A percentile compares a stretch with the other conserved stretches of the same genome.
Conservation (phyloP, 2,329 filamentous ascomycete genomes). For the Hypoxylon sp. region DNA sequence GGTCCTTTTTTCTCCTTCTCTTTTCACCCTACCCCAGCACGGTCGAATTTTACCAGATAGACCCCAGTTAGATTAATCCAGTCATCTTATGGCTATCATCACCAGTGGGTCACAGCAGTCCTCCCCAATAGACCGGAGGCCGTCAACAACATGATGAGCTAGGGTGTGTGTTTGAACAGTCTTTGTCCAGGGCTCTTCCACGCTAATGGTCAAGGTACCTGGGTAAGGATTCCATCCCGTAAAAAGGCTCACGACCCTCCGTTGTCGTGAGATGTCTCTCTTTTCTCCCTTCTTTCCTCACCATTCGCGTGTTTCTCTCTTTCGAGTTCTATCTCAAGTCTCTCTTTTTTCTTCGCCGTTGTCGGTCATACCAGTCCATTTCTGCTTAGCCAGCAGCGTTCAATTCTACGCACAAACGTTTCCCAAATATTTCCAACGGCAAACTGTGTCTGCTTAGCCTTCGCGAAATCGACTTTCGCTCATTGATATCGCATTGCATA, state of each 20-base stretch:
- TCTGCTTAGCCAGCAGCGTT: slow-evolving; percentile 51
- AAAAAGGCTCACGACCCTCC: slow-evolving; percentile 49
- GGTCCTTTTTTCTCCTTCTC: slow-evolving; percentile 16
- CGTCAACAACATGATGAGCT: slow-evolving; percentile 38
- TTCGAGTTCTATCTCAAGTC: slow-evolving; percentile 55
- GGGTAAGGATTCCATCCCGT: slow-evolving; percentile 39
- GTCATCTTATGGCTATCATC: slow-evolving; percentile 31
- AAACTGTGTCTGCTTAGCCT: slow-evolving; percentile 53
- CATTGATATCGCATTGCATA: slow-evolving; percentile 50
- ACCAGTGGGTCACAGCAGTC: slow-evolving; percentile 45
- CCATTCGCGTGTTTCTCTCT: slow-evolving; percentile 51
- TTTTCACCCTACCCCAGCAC: slow-evolving; percentile 20
- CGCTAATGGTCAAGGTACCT: slow-evolving; percentile 37
- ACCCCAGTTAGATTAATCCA: slow-evolving; percentile 23
- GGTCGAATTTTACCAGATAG: slow-evolving; percentile 30
- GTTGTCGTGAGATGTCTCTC: slow-evolving; percentile 44
- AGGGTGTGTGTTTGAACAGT: slow-evolving; percentile 34
- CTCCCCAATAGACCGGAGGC: slow-evolving; percentile 43
- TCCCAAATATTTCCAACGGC: slow-evolving; percentile 42
- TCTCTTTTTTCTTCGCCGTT: slow-evolving; percentile 54
- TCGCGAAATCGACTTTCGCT: slow-evolving; percentile 58
- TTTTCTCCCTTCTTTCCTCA: slow-evolving; percentile 46
- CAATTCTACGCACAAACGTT: slow-evolving; percentile 47
- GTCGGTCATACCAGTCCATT: slow-evolving; percentile 51
- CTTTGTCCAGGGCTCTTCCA: slow-evolving; percentile 30